Percentiles rank a stretch among this genome's conserved stretches.
Conservation (phyloP, 768 basidiomycete species). For the Boletus sp. region DNA sequence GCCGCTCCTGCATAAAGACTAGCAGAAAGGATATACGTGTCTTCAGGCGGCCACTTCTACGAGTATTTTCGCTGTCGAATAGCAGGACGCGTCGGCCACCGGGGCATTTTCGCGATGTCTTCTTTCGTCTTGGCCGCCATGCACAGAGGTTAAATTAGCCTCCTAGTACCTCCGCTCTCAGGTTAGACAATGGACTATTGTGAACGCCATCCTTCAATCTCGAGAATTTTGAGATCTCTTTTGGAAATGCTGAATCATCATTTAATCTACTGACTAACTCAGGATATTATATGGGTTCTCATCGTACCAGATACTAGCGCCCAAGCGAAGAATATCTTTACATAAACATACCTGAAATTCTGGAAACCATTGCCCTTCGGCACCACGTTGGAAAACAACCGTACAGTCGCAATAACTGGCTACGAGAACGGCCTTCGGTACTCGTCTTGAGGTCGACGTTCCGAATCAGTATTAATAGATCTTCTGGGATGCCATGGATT, state of each 20-base stretch:
- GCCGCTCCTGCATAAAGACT: not conserved
- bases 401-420: not conserved
- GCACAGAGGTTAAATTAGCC: not conserved
- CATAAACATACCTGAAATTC: not conserved
- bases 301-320: not conserved
- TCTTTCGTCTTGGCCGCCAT: not conserved
- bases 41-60: constrained; percentile 1
- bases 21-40: not conserved
- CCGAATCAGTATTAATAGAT: too few species aligned
- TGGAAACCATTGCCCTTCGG: not conserved
- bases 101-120: not conserved
- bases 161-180: not conserved
- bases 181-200: not conserved
- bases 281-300: too few species aligned
- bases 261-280: too few species aligned
- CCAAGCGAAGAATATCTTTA: not conserved
- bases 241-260: constrained; percentile 7
- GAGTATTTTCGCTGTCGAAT: not conserved
- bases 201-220: constrained; percentile 1
- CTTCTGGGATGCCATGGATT: not conserved
- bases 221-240: constrained; percentile 8
- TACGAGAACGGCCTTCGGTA: too few species aligned
- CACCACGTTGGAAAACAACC: too few species aligned
- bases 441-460: too few species aligned
- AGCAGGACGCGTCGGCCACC: constrained; percentile 5